A percentile compares a stretch with the other conserved stretches of the same genome.
These are phyloP conservation scores for Platanus orientalis DNA, from an alignment of 164 flowering plant genomes.

Conservation along the genomic window DNA sequence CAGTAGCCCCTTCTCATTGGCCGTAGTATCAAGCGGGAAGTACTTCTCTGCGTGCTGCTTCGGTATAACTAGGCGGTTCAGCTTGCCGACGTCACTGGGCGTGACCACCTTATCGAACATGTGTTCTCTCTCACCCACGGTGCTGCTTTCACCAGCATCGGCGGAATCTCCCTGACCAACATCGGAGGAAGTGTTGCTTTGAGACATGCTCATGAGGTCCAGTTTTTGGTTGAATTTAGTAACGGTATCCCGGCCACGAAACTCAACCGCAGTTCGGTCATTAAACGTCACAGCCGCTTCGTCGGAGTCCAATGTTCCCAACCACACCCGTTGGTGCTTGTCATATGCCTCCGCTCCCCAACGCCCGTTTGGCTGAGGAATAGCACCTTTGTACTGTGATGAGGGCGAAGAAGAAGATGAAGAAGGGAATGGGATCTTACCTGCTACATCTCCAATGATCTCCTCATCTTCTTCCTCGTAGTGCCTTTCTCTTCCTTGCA, in stretches of 20 bases:
- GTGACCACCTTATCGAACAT: constrained; percentile 98
- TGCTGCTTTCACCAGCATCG: not conserved
- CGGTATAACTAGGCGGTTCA: constrained; percentile 86
- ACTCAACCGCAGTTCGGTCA: constrained; percentile 5
- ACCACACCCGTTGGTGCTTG: constrained; percentile 12
- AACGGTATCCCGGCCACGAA: constrained; percentile 5
- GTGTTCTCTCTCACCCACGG: constrained; percentile 53
- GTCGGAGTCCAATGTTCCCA: constrained; percentile 9
- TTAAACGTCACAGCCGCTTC: constrained; percentile 8
- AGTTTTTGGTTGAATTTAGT: not conserved
- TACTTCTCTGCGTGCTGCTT: constrained; percentile 96
- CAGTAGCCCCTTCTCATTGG: constrained; percentile 72
- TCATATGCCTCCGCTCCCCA: constrained; percentile 20
- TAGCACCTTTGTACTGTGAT: constrained; percentile 14
- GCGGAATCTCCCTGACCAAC: constrained; percentile 4
- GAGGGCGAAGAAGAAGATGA: constrained; percentile 17
- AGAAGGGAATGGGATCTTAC: constrained; percentile 15
- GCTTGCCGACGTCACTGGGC: constrained; percentile 94
- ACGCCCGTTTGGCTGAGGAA: constrained; percentile 13
- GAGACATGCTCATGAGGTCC: not conserved
- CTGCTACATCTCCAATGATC: constrained; percentile 5
- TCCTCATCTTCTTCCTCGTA: constrained; percentile 17
- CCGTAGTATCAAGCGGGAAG: constrained; percentile 71
- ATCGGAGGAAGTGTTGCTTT: not conserved
- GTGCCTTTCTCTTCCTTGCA: constrained; percentile 9